Percentiles rank a stretch among this genome's conserved stretches.
Evolutionary conservation across 495 filamentous ascomycete genomes (phyloP).

Genomic region (Xylaria scruposa): DNA sequence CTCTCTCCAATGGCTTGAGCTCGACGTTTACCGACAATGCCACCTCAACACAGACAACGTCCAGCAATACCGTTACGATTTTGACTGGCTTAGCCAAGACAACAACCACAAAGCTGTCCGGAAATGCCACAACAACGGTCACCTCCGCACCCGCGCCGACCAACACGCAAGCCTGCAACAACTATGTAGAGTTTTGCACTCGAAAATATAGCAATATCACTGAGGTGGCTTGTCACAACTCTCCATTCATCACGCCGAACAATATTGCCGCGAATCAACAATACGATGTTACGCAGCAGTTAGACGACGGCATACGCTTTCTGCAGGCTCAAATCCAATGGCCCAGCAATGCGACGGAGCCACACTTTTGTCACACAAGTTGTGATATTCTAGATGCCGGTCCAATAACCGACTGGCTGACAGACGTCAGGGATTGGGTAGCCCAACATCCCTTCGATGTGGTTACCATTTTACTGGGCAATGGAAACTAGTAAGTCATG

Average conservation of each 20-base stretch:
- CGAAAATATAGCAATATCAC: constrained; percentile 90
- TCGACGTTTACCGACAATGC: constrained; percentile 49
- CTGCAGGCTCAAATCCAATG: constrained; percentile 80
- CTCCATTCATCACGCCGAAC: constrained; percentile 74
- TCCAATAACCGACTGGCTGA: constrained; percentile 75
- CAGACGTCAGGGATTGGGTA: constrained; percentile 74
- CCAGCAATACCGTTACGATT: constrained; percentile 46
- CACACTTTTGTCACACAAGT: constrained; percentile 76
- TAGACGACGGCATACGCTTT: constrained; percentile 90
- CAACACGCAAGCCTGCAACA: constrained; percentile 84
- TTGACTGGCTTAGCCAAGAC: constrained; percentile 48
- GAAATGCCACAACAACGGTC: constrained; percentile 45
- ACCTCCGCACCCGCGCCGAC: constrained; percentile 55
- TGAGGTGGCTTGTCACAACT: constrained; percentile 85
- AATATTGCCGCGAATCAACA: constrained; percentile 82
- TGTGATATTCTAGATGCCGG: constrained; percentile 84
- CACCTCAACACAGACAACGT: constrained; percentile 39
- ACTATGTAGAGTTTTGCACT: constrained; percentile 81
- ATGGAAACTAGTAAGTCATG: constrained; percentile 70
- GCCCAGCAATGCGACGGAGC: constrained; percentile 47
- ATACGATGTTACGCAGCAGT: constrained; percentile 70
- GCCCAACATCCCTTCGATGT: constrained; percentile 81
- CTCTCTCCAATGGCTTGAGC: constrained; percentile 27
- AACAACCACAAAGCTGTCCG: constrained; percentile 34
- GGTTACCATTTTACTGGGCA: constrained; percentile 88